Conservation (phyloP, 768 basidiomycete species). For the Lactarius akahatsu region DNA sequence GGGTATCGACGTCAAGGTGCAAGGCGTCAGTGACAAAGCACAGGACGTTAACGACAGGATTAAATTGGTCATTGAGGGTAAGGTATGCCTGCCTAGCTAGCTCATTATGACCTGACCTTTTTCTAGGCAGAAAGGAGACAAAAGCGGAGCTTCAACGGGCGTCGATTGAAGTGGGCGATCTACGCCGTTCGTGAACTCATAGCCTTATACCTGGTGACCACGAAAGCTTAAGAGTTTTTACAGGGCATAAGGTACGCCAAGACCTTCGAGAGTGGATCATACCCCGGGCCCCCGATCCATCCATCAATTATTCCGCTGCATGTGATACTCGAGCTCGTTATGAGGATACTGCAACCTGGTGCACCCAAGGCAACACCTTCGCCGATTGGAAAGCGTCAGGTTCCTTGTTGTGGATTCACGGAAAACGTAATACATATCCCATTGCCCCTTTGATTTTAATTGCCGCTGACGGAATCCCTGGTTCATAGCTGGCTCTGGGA, state of each 20-base stretch:
- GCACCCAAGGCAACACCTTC: not conserved
- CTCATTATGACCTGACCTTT: not conserved
- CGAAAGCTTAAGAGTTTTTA: not conserved
- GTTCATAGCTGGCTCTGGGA: constrained; percentile 13
- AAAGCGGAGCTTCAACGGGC: not conserved
- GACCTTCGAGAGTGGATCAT: not conserved
- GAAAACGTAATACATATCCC: not conserved
- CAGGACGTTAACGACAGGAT: not conserved
- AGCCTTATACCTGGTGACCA: not conserved
- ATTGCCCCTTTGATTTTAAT: not conserved
- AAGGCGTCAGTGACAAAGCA: not conserved
- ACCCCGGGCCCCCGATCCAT: not conserved
- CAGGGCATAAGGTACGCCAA: not conserved
- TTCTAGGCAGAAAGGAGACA: not conserved
- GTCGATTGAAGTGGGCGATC: not conserved
- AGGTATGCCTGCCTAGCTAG: not conserved
- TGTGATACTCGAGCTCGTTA: not conserved
- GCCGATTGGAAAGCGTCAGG: not conserved
- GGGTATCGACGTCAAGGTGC: not conserved
- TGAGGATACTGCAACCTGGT: not conserved
- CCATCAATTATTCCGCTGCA: not conserved
- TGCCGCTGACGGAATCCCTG: not conserved
- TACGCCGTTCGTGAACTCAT: not conserved
- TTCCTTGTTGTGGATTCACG: constrained; percentile 6
- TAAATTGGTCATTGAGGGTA: not conserved